Conservation (phyloP, 768 basidiomycete genomes). For the Termitomyces sp. region DNA sequence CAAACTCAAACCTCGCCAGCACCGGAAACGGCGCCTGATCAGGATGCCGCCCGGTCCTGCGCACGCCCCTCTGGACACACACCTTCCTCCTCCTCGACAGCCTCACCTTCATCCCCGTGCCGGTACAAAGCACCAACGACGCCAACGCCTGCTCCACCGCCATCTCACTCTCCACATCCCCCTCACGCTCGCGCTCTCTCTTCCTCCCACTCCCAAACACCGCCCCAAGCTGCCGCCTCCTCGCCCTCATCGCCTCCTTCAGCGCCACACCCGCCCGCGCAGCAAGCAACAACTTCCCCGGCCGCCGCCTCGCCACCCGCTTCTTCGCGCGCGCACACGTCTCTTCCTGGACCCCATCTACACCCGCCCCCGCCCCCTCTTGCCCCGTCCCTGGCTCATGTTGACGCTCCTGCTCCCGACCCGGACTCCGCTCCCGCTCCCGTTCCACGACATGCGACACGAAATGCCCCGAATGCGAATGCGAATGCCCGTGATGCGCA, state of each 20-base stretch:
- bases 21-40: slow-evolving; percentile 44
- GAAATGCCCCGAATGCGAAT: neutral
- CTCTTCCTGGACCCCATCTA: too few relatives aligned
- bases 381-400: neutral
- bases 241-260: neutral
- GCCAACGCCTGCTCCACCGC: slow-evolving; percentile 76
- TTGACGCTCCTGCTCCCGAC: too few relatives aligned
- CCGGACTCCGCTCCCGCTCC: too few relatives aligned
- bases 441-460: neutral
- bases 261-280: neutral
- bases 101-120: slow-evolving; percentile 31
- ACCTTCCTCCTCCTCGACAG: slow-evolving; percentile 50
- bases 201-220: slow-evolving; percentile 37
- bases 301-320: neutral
- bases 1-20: slow-evolving; percentile 50
- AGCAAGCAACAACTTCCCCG: neutral
- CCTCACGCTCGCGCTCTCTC: slow-evolving; percentile 69
- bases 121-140: slow-evolving; percentile 14
- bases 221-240: neutral
- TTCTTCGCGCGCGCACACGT: too few relatives aligned
- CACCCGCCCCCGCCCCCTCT: neutral
- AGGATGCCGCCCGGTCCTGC: slow-evolving; percentile 34
- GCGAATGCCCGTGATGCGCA: slow-evolving; percentile 22
- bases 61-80: slow-evolving; percentile 41
- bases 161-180: slow-evolving; percentile 62